These are phyloP conservation scores for Mikania micrantha DNA, from an alignment of 129 eudicot genomes.

Conservation along the genomic window DNA sequence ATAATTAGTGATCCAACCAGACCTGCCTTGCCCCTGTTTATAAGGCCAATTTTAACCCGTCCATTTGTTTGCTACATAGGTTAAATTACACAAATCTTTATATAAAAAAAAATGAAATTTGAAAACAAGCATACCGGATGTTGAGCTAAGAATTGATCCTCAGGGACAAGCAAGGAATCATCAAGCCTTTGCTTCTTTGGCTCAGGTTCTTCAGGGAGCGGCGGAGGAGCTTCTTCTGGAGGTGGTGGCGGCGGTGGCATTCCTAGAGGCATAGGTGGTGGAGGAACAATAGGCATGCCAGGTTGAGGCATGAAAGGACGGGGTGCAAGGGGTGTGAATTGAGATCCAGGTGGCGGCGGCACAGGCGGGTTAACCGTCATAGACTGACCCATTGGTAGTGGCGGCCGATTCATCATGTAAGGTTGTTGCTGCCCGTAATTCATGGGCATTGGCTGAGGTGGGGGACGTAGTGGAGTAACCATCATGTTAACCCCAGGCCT, in stretches of 20 bases:
- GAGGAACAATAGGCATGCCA: slow-evolving; percentile 64
- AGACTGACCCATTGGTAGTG: slow-evolving; percentile 45
- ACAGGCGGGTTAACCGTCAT: slow-evolving; percentile 39
- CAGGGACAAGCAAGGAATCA: slow-evolving; percentile 75
- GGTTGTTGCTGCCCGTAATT: slow-evolving; percentile 64
- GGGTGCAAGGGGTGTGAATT: slow-evolving; percentile 57
- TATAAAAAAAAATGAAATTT: background rate
- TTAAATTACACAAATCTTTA: background rate
- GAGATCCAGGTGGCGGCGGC: slow-evolving; percentile 87
- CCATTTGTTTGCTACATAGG: too few relatives aligned
- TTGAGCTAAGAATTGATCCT: slow-evolving; percentile 87
- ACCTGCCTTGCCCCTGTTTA: background rate
- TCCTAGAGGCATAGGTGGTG: slow-evolving; percentile 80
- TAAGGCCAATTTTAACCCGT: background rate
- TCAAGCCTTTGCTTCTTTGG: slow-evolving; percentile 80
- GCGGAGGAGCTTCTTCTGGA: slow-evolving; percentile 91
- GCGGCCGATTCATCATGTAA: slow-evolving; percentile 73
- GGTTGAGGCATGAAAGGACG: slow-evolving; percentile 65
- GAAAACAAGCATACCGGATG: slow-evolving; percentile 49
- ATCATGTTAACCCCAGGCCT: slow-evolving; percentile 44
- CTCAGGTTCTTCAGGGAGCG: slow-evolving; percentile 92
- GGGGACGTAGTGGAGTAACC: slow-evolving; percentile 56
- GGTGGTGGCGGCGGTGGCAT: slow-evolving; percentile 79
- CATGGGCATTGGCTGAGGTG: slow-evolving; percentile 66
- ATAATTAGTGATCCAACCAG: background rate